Evolutionary conservation across 306 rosid genomes (phyloP), one percentile per base, ranked within the genome.

Genomic region (Cucurbita pepo): DNA sequence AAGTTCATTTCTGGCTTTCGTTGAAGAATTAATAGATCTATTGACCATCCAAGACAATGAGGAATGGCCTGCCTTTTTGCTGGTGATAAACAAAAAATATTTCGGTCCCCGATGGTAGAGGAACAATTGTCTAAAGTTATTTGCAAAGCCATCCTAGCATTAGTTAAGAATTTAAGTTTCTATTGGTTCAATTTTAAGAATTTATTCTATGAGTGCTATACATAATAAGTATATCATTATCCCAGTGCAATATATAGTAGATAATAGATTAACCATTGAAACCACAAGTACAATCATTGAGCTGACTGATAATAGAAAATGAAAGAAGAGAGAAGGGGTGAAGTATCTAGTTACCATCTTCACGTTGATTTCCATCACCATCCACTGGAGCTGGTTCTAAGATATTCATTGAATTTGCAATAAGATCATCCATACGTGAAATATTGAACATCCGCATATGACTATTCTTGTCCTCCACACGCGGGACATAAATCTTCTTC

Each of bases 391-490:
- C 83, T 21, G 99, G 99, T 79, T 94, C 99, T 69, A 94, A 83
- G 75, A 94, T 94, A 75, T 94, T 74, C 97, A 91, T 94, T 5
- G 99, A 91, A 76, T 91, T 94, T 8, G 91, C 92, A 74, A 94
- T 66, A 61, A 94, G 95, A 83, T 94, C 97, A 78, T 89, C 95
- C 7, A 89, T 74, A 47, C 91, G 57, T 12, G 90, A 87, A 61
- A 94, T 88, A 79, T 84, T 79, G 70, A 94, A 87, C 99, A 94
- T 87, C 54, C 90, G 87, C 97, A 94, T 91, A 80, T 89, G 82
- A 79, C 97, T 83, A 63, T 94, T 89, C 82, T 86, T 94, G 85
- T 94, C 96, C 88, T 91, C 99, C 81, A 94, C 99, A 8, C 96
- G 81, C 4, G 97, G 97, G 57, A 94, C 99, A 81, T 87, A 86